Base-by-base conservation (phyloP, 2,329 filamentous ascomycete genomes). In the Cladophialophora carrionii region DNA sequence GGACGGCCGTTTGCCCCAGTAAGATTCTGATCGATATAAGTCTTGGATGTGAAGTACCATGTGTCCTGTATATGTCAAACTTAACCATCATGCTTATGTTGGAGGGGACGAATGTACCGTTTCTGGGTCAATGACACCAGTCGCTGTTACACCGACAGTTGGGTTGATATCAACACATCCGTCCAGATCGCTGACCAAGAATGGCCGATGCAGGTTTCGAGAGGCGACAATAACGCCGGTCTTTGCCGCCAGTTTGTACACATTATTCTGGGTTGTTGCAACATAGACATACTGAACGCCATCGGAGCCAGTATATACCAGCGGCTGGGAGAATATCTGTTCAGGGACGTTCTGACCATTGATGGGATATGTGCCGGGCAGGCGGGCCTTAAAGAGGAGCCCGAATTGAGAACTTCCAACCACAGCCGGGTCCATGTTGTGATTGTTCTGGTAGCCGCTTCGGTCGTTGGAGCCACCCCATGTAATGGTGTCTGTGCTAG, bases 401-500 rank as follows among this genome's bases (percentile, higher is more conserved):
- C 77, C 77, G 69, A 80, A 88, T 57, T 83, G 79, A 2, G 81
- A 74, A 62, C 83, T 84, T 48, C 78, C 80, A 1, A 88, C 84
- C 8, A 87, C 76, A 14, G 82, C 78, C 0, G 86, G 86, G 71
- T 88, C 84, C 81, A 88, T 84, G 74, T 88, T 88, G 72, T 88
- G 85, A 71, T 85, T 87, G 22, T 69, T 71, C 24, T 72, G 70
- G 66, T 73, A 73, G 31, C 70, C 69, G 29, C 64, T 67, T 61
- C 67, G 55, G 62, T 67, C 64, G 37, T 65, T 67, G 14, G 64
- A 63, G n/a, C 67, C 67, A 29, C 67, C 67, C 67, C 67, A 69
- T 24, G 67, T 69, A 24, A 69, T 69, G 49, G 67, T 69, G 56
- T 69, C 67, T 43, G 67, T 67, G 53, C 59, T 67, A 20, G 58